Conservation (phyloP, 495 filamentous ascomycete genomes). For the Talaromyces borbonicus region DNA sequence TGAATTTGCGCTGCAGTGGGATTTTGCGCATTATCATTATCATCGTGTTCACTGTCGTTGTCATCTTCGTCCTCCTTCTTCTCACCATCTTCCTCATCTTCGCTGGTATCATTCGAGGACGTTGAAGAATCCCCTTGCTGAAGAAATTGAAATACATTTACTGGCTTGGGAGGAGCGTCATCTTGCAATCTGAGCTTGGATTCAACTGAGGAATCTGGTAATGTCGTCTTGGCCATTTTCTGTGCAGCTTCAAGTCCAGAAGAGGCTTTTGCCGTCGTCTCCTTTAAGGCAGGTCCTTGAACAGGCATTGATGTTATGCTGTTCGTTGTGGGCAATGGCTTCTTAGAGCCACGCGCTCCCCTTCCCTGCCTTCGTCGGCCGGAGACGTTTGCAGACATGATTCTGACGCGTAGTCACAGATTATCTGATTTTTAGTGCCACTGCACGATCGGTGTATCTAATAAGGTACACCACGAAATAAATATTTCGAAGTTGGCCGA, state of each 20-base stretch:
- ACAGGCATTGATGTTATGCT: background rate
- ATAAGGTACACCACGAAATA: background rate
- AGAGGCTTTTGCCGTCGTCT: background rate
- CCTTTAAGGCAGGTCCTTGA: background rate
- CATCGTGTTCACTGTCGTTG: conserved; percentile 8
- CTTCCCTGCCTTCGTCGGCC: conserved; percentile 6
- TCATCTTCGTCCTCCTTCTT: conserved; percentile 10
- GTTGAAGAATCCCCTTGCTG: conserved; percentile 18
- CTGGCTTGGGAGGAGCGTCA: conserved; percentile 9
- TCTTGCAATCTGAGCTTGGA: background rate
- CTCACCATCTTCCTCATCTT: too few species aligned
- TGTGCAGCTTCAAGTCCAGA: background rate
- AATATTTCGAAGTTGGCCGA: too few species aligned
- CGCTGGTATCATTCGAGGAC: conserved; percentile 11
- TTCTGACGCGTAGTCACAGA: background rate
- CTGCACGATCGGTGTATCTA: background rate
- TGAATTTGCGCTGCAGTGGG: conserved; percentile 9
- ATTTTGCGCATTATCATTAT: conserved; percentile 6
- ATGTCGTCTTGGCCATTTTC: background rate
- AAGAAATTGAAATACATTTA: conserved; percentile 37
- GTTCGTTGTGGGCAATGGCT: background rate
- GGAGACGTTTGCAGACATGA: conserved; percentile 5
- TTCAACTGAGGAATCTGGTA: background rate
- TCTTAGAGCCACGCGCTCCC: background rate
- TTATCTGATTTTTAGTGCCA: too few species aligned